Base-by-base conservation (phyloP, 257 asterid species). In the Fraxinus cuspidata region DNA sequence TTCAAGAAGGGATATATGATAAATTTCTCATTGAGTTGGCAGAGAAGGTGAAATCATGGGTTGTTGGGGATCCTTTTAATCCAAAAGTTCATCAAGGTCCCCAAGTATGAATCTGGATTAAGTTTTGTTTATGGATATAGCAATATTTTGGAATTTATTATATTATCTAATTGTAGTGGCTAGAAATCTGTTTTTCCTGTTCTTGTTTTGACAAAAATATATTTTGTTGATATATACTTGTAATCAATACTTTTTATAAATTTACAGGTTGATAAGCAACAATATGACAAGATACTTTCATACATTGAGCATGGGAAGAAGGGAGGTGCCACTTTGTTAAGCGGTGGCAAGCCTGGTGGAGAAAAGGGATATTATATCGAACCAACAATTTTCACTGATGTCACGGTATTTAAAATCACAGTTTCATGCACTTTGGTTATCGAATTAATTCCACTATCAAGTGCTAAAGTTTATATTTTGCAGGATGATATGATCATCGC, bases 401-500 rank as follows among this genome's bases (percentile, higher is more conserved):
- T 93, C 19, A 38, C 80, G 34, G 98, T 91, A 29, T 38, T 56
- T 78, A 2, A 35, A 65, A 31, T 32, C 28, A 13, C 28, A 47
- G 4, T 21, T 70, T 31, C 71, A 11, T 71, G 16, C 31, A 19
- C 74, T 27, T 73, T 28, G 15, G 58, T 35, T 44, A n/a, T 1
- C n/a, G 21, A 35, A 16, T 31, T 60, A 18, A 38, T 15, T 31
- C 32, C 10, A 18, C 1, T 13, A 31, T 37, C 4, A 15, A 44
- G 15, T 21, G 3, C 31, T 53, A 18, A 42, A 25, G 13, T 25
- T 68, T 9, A 2, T 75, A 53, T 1, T 82, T 78, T 72, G 27
- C 81, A 93, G 98, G 98, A 93, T 78, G 90, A 90, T 32, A 93
- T 91, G 98, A 78, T 80, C 3, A 91, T 93, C 19, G 94, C 97